phyloP scores from a whole-genome alignment of 1,139 yeast genomes.

The Hyphopichia pseudoburtonii region DNA sequence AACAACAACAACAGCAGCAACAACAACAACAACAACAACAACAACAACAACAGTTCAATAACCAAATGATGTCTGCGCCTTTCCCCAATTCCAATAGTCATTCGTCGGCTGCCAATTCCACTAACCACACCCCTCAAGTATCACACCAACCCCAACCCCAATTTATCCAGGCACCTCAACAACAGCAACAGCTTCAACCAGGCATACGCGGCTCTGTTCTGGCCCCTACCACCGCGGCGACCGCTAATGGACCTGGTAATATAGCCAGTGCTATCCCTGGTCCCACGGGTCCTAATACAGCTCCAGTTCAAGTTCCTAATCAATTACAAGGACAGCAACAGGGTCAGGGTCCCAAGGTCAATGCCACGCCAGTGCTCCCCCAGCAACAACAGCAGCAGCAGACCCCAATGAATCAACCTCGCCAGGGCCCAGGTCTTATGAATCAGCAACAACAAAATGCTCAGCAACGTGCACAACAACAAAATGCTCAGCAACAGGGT shows the following conservation, averaged over 20 bases:
- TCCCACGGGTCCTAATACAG: not conserved
- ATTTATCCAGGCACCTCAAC: constrained; percentile 4
- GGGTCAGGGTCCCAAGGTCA: constrained; percentile 1
- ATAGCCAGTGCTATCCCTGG: too few species aligned
- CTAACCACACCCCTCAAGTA: constrained; percentile 31
- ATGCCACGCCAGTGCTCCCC: not conserved
- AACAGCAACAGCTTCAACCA: constrained; percentile 7
- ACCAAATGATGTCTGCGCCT: constrained; percentile 22
- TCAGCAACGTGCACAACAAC: constrained; percentile 4
- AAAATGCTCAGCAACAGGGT: constrained; percentile 5
- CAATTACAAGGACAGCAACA: not conserved
- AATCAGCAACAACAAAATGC: constrained; percentile 6
- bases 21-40: constrained; percentile 8
- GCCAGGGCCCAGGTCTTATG: not conserved
- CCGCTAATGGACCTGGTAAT: too few species aligned
- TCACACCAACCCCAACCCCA: constrained; percentile 24
- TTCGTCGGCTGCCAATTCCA: constrained; percentile 24
- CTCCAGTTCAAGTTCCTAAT: not conserved
- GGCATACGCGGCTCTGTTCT: constrained; percentile 1
- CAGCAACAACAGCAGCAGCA: constrained; percentile 7
- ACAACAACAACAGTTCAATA: constrained; percentile 10
- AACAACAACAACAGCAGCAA: constrained; percentile 13
- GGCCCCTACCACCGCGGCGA: not conserved
- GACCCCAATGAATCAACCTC: not conserved
- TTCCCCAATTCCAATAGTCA: constrained; percentile 17